These are phyloP conservation scores for Debaryomyces subglobosus DNA, from an alignment of 1,139 yeast genomes.

Conservation along the genomic window DNA sequence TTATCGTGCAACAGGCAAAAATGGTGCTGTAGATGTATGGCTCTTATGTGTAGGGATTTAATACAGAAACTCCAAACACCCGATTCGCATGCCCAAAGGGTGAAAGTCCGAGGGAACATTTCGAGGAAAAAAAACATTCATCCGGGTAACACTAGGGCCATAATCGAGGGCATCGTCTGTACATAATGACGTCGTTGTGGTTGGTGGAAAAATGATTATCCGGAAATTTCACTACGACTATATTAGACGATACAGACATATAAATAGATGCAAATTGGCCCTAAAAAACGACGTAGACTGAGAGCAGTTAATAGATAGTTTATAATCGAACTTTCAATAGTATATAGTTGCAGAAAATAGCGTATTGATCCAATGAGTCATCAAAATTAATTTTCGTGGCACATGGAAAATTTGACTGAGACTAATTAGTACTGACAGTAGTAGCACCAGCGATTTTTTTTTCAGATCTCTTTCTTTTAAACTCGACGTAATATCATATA, in stretches of 20 bases:
- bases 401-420: constrained; percentile 1
- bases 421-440: background rate
- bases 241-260: background rate
- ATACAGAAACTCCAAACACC: background rate
- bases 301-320: background rate
- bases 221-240: background rate
- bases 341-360: constrained; percentile 1
- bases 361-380: constrained; percentile 5
- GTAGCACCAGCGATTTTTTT: background rate
- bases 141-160: background rate
- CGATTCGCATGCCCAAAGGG: no score
- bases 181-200: background rate
- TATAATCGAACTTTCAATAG: background rate
- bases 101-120: no score
- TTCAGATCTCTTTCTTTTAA: background rate
- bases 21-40: background rate
- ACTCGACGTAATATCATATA: background rate
- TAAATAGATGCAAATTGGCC: background rate
- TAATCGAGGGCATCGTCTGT: background rate
- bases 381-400: constrained; percentile 7
- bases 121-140: background rate
- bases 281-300: background rate
- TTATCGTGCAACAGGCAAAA: background rate
- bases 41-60: background rate
- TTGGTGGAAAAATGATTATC: constrained; percentile 1